A percentile compares a stretch with the other conserved stretches of the same genome.
phyloP scores from a whole-genome alignment of 2,329 filamentous ascomycete genomes.

The Paracoccidioides brasiliensis region DNA sequence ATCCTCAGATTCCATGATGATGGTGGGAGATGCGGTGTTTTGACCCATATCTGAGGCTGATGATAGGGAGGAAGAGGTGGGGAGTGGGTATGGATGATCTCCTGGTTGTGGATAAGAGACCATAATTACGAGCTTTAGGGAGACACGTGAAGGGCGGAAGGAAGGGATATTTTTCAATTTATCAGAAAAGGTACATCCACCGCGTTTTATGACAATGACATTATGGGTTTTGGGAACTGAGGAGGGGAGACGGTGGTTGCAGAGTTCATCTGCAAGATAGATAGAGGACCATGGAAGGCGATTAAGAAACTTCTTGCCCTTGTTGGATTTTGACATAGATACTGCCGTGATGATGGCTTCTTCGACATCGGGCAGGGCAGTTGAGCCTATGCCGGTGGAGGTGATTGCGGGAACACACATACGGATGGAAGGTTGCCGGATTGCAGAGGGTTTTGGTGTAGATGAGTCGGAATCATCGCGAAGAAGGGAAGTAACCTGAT shows the following conservation, averaged over 20 bases:
- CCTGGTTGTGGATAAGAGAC: constrained; percentile 28
- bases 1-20: constrained; percentile 24
- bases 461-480: constrained; percentile 28
- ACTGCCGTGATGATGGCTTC: constrained; percentile 36
- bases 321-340: constrained; percentile 7
- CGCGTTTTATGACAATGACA: constrained; percentile 68
- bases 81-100: constrained; percentile 5
- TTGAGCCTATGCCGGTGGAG: constrained; percentile 44
- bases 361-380: constrained; percentile 53
- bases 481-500: constrained; percentile 39
- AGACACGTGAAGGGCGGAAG: constrained; percentile 47
- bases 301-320: constrained; percentile 27
- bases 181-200: constrained; percentile 68
- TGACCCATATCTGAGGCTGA: constrained; percentile 8
- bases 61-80: constrained; percentile 6
- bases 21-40: constrained; percentile 13
- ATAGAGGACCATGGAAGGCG: constrained; percentile 56
- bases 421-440: constrained; percentile 22
- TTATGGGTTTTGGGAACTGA: constrained; percentile 48
- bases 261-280: constrained; percentile 60
- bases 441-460: constrained; percentile 19
- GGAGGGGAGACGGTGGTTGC: constrained; percentile 40
- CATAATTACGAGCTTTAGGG: constrained; percentile 58
- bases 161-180: constrained; percentile 79
- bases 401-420: constrained; percentile 36